Percentiles rank a stretch among this genome's conserved stretches.
Evolutionary conservation across 73 alveolate genomes (phyloP).

Genomic region (Paramecium sexaurelia): DNA sequence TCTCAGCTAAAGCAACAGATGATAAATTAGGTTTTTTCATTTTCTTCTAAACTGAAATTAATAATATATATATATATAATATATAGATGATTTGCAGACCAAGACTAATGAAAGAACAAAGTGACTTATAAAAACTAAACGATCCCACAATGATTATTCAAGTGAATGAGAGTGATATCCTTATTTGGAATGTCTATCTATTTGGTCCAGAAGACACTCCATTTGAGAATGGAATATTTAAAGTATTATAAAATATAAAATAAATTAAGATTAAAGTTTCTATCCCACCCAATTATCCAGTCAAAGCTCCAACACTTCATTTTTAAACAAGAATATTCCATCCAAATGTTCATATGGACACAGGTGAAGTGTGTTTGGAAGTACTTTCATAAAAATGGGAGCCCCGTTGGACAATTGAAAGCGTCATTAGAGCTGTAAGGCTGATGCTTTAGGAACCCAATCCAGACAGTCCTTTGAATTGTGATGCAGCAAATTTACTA

Average conservation of each 20-base stretch:
- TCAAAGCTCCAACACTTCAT: slow-evolving; percentile 90
- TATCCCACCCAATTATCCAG: slow-evolving; percentile 90
- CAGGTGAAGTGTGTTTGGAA: slow-evolving; percentile 93
- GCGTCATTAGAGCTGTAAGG: slow-evolving; percentile 91
- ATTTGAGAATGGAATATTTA: slow-evolving; percentile 15
- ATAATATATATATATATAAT: not conserved
- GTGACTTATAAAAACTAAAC: not conserved
- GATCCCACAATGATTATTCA: not conserved
- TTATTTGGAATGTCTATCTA: not conserved
- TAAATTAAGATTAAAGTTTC: slow-evolving; percentile 67
- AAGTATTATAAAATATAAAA: not conserved
- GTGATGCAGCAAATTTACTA: slow-evolving; percentile 92
- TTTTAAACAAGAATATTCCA: slow-evolving; percentile 93
- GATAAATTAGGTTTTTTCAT: not conserved
- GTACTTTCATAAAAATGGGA: slow-evolving; percentile 92
- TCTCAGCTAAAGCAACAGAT: not conserved
- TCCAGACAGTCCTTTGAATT: slow-evolving; percentile 97
- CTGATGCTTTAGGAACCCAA: slow-evolving; percentile 91
- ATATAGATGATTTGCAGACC: not conserved
- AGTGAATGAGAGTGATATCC: not conserved
- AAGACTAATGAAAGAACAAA: slow-evolving; percentile 9
- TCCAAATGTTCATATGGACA: slow-evolving; percentile 94
- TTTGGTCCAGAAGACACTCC: slow-evolving; percentile 41
- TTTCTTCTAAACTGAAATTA: slow-evolving; percentile 11
- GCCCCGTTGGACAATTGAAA: slow-evolving; percentile 96